These are phyloP conservation scores for Thuja plicata DNA, from an alignment of 83 land plant genomes.

Conservation along the genomic window DNA sequence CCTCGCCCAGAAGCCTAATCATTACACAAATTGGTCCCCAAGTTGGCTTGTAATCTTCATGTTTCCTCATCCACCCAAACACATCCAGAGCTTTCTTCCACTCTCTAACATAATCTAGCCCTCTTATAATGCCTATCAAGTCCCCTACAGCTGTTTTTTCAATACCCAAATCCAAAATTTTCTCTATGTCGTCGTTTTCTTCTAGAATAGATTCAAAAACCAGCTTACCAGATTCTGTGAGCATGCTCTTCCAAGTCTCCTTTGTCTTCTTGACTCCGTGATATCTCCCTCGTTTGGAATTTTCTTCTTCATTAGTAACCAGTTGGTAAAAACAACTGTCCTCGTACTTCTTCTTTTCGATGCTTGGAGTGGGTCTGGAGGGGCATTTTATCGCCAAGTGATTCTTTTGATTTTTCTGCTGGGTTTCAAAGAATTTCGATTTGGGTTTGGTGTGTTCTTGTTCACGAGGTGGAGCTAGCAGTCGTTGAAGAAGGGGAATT, in stretches of 20 bases:
- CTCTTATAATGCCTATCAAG: slow-evolving; percentile 50
- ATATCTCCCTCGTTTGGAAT: neutral
- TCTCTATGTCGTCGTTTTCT: slow-evolving; percentile 17
- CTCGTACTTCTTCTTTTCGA: neutral
- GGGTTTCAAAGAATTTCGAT: slow-evolving; percentile 3
- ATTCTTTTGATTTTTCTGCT: slow-evolving; percentile 7
- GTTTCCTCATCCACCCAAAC: slow-evolving; percentile 58
- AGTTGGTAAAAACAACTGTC: slow-evolving; percentile 30
- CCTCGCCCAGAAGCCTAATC: slow-evolving; percentile 61
- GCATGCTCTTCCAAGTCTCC: slow-evolving; percentile 43
- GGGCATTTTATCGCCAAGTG: neutral
- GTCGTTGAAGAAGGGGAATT: slow-evolving; percentile 7
- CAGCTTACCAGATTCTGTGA: slow-evolving; percentile 41
- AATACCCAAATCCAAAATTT: slow-evolving; percentile 13
- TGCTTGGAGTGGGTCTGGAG: slow-evolving; percentile 8
- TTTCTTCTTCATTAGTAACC: neutral
- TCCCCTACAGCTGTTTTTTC: slow-evolving; percentile 25
- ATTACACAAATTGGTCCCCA: slow-evolving; percentile 52
- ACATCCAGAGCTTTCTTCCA: slow-evolving; percentile 49
- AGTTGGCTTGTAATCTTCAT: slow-evolving; percentile 21
- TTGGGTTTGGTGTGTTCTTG: neutral
- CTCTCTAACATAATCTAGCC: slow-evolving; percentile 48
- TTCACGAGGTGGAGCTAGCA: slow-evolving; percentile 6
- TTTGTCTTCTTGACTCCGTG: slow-evolving; percentile 43
- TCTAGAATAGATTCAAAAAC: slow-evolving; percentile 34